Evolutionary conservation across 2,329 filamentous ascomycete genomes (phyloP).

Genomic region (Dactylellina leptospora): DNA sequence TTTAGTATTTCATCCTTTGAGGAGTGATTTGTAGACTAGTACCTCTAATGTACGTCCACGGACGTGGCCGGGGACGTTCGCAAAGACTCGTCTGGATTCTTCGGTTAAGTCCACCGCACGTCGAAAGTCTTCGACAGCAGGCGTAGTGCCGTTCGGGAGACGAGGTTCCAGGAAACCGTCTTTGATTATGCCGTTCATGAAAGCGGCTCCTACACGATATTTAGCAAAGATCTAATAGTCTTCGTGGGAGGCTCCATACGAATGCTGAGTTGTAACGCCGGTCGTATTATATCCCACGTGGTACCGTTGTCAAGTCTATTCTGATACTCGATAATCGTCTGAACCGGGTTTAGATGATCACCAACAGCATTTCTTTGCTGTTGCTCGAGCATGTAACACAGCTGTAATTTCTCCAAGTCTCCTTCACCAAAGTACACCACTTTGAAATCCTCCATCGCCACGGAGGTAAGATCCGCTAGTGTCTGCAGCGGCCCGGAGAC

Average conservation of each 20-base stretch:
- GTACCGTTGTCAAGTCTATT: conserved; percentile 50
- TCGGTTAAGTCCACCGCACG: conserved; percentile 45
- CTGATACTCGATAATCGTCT: conserved; percentile 55
- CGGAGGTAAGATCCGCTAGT: conserved; percentile 55
- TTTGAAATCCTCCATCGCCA: conserved; percentile 55
- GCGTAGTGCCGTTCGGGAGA: conserved; percentile 35
- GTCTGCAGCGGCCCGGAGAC: conserved; percentile 56
- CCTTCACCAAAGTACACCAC: conserved; percentile 54
- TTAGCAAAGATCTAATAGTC: conserved; percentile 11
- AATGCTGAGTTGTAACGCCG: conserved; percentile 55
- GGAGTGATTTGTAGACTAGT: neutral
- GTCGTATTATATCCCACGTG: conserved; percentile 56
- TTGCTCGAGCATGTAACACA: conserved; percentile 56
- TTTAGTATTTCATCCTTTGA: neutral
- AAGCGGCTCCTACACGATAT: conserved; percentile 52
- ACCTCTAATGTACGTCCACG: conserved; percentile 48
- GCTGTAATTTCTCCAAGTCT: conserved; percentile 54
- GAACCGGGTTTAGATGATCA: conserved; percentile 52
- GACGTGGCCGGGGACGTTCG: conserved; percentile 36
- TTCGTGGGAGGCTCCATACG: conserved; percentile 32
- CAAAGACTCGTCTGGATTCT: conserved; percentile 35
- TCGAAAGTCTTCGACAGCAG: conserved; percentile 45
- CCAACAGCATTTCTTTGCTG: conserved; percentile 56
- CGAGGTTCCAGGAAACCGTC: conserved; percentile 55
- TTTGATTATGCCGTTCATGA: conserved; percentile 56